These are phyloP conservation scores for Leccinum imitatum DNA, from an alignment of 768 basidiomycete species.

Conservation along the genomic window DNA sequence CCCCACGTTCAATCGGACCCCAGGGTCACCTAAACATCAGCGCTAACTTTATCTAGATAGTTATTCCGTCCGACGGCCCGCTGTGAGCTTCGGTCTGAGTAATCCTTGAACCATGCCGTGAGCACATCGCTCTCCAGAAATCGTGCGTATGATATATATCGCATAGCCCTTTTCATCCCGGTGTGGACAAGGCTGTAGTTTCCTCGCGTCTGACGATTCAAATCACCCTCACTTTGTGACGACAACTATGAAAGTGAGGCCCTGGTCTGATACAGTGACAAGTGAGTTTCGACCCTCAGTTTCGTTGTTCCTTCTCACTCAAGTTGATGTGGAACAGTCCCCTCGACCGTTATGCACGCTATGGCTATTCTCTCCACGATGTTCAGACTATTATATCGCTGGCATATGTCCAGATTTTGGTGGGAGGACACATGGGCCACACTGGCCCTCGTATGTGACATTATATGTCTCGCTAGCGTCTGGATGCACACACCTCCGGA, in stretches of 20 bases:
- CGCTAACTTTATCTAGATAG: background rate
- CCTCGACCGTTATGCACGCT: constrained; percentile 16
- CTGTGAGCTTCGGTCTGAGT: background rate
- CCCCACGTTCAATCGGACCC: background rate
- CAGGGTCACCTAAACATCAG: background rate
- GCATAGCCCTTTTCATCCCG: background rate
- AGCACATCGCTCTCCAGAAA: background rate
- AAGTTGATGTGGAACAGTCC: constrained; percentile 7
- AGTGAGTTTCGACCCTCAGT: constrained; percentile 5
- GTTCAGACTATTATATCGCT: constrained; percentile 25
- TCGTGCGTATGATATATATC: background rate
- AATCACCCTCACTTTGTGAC: background rate
- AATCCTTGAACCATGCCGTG: constrained; percentile 2
- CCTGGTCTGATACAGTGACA: constrained; percentile 13
- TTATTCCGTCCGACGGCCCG: background rate
- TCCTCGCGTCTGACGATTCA: background rate
- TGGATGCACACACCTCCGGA: constrained; percentile 13
- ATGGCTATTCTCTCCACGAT: constrained; percentile 22
- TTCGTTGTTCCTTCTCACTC: background rate
- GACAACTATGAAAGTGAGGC: background rate
- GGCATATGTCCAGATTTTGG: constrained; percentile 17
- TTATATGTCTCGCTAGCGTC: constrained; percentile 18
- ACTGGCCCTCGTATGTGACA: constrained; percentile 23
- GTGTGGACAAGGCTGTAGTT: background rate
- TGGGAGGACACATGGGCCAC: constrained; percentile 32